phyloP scores from a whole-genome alignment of 768 basidiomycete genomes.

The Tremella mesenterica region DNA sequence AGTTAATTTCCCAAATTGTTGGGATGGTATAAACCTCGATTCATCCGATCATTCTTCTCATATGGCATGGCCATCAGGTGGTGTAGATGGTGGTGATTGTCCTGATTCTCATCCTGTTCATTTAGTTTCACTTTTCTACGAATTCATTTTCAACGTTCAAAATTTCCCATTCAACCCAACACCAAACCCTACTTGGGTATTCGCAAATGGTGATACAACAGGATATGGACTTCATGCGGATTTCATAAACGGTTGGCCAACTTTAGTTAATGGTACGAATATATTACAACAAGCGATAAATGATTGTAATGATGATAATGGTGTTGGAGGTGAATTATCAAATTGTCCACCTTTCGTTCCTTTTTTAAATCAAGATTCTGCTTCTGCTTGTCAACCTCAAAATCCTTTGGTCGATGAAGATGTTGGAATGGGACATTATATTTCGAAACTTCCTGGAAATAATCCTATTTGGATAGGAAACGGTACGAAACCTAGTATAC shows the following conservation, averaged over 20 bases:
- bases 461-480: constrained; percentile 41
- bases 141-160: constrained; percentile 42
- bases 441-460: constrained; percentile 40
- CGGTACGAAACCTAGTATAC: constrained; percentile 25
- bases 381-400: constrained; percentile 32
- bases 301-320: constrained; percentile 36
- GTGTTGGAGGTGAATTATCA: constrained; percentile 36
- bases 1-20: constrained; percentile 46
- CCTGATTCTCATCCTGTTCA: constrained; percentile 42
- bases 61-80: constrained; percentile 44
- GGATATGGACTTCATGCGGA: constrained; percentile 43
- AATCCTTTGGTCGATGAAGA: constrained; percentile 42
- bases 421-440: constrained; percentile 29
- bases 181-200: constrained; percentile 18
- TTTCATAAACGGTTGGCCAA: constrained; percentile 44
- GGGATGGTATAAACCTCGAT: constrained; percentile 45
- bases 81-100: constrained; percentile 41
- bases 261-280: constrained; percentile 26
- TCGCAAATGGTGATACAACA: constrained; percentile 28
- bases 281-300: constrained; percentile 44
- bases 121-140: constrained; percentile 45
- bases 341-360: constrained; percentile 44
- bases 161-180: constrained; percentile 43
- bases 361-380: constrained; percentile 31
- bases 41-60: constrained; percentile 44